Percentiles rank a stretch among this genome's conserved stretches.
These are phyloP conservation scores for Podila epicladia DNA, from an alignment of 192 early-diverging fungal genomes.

Conservation along the genomic window DNA sequence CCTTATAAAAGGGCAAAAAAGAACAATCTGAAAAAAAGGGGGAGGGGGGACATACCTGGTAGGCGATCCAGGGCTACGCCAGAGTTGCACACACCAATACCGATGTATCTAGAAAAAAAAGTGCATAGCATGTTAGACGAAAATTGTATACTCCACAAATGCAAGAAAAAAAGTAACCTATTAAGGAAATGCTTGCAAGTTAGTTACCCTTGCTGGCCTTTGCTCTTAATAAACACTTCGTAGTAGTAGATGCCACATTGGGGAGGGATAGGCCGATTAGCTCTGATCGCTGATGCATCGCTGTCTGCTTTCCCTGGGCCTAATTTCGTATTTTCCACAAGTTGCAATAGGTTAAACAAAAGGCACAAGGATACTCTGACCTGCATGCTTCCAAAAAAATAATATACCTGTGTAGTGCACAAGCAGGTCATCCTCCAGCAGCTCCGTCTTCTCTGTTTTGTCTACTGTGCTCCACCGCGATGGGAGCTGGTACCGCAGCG, in stretches of 20 bases:
- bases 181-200: background rate
- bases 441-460: conserved; percentile 42
- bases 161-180: background rate
- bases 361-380: background rate
- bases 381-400: background rate
- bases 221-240: conserved; percentile 85
- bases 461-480: conserved; percentile 31
- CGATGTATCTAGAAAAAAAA: conserved; percentile 70
- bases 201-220: conserved; percentile 84
- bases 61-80: conserved; percentile 68
- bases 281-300: conserved; percentile 84
- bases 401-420: conserved; percentile 32
- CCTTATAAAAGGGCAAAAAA: background rate
- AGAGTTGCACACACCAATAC: conserved; percentile 83
- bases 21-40: background rate
- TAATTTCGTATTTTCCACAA: conserved; percentile 19
- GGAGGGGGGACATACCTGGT: conserved; percentile 70
- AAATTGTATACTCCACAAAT: background rate
- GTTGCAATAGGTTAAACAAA: background rate
- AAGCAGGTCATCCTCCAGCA: conserved; percentile 41
- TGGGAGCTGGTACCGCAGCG: conserved; percentile 33
- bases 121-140: conserved; percentile 1
- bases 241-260: conserved; percentile 94
- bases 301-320: conserved; percentile 76
- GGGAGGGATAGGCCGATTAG: conserved; percentile 84